Percentiles rank a stretch among this genome's conserved stretches.
phyloP scores from a whole-genome alignment of 768 basidiomycete genomes.

The Mycena epipterygia region DNA sequence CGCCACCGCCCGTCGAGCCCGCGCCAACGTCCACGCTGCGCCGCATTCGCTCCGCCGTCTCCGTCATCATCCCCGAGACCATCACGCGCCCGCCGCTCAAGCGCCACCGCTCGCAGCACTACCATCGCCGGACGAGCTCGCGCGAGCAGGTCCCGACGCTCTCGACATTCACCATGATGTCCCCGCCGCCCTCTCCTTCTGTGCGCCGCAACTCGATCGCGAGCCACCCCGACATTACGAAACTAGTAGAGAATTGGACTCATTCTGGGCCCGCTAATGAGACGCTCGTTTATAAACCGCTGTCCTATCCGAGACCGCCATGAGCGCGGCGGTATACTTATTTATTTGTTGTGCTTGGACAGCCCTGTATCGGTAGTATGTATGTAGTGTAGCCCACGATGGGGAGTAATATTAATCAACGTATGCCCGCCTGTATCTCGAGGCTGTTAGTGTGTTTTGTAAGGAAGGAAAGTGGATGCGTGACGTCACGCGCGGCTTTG shows the following conservation, averaged over 20 bases:
- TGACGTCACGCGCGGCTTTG: no score
- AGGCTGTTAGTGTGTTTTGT: conserved; percentile 62
- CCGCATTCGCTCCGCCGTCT: conserved; percentile 52
- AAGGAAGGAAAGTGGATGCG: no score
- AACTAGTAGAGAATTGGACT: conserved; percentile 72
- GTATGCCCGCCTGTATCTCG: conserved; percentile 42
- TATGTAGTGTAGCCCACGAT: conserved; percentile 1
- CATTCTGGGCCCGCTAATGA: conserved; percentile 70
- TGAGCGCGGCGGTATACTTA: conserved; percentile 15
- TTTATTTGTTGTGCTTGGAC: conserved; percentile 10
- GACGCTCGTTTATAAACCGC: conserved; percentile 62
- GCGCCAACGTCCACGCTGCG: conserved; percentile 39
- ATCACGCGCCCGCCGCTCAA: conserved; percentile 34
- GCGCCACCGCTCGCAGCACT: conserved; percentile 33
- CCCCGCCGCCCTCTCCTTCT: conserved; percentile 61
- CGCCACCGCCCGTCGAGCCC: conserved; percentile 23
- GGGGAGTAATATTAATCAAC: conserved; percentile 12
- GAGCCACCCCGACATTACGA: conserved; percentile 71
- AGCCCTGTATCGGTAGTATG: conserved; percentile 17
- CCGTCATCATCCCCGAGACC: conserved; percentile 44
- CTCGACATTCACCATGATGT: conserved; percentile 51
- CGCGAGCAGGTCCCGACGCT: conserved; percentile 43
- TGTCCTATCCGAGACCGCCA: conserved; percentile 32
- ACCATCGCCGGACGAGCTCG: conserved; percentile 26
- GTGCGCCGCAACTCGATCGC: conserved; percentile 58